Evolutionary conservation across 805 yeast species (phyloP).

Genomic region (Saturnispora sanitii): DNA sequence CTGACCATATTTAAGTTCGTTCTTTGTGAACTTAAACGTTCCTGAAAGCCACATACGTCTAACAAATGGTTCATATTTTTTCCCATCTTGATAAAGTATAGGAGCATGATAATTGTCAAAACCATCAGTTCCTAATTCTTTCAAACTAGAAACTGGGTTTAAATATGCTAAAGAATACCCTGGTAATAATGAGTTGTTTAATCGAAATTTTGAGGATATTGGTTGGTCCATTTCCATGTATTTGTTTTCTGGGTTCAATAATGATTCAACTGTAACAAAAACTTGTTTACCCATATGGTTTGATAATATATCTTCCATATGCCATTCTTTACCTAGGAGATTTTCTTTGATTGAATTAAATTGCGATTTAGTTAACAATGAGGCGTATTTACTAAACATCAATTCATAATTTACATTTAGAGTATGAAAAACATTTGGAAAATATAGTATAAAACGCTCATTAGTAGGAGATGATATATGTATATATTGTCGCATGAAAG

Average conservation of each 20-base stretch:
- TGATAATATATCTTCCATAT: conserved; percentile 23
- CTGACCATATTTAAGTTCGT: conserved; percentile 30
- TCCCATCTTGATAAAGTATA: conserved; percentile 8
- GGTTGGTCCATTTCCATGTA: conserved; percentile 18
- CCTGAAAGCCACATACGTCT: conserved; percentile 83
- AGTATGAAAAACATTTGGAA: background rate
- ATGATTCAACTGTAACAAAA: conserved; percentile 22
- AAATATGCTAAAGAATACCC: conserved; percentile 65
- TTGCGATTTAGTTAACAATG: conserved; percentile 1
- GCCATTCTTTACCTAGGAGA: conserved; percentile 18
- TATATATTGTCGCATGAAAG: no score
- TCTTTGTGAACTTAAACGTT: conserved; percentile 32
- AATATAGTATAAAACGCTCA: no score
- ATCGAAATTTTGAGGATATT: no score
- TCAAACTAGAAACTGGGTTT: conserved; percentile 45
- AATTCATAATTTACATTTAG: background rate
- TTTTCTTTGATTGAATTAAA: conserved; percentile 9
- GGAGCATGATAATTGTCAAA: conserved; percentile 77
- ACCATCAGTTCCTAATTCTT: conserved; percentile 55
- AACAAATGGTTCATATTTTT: conserved; percentile 25
- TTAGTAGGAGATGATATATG: no score
- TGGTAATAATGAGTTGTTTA: no score
- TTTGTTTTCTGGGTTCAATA: conserved; percentile 8
- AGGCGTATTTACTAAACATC: background rate
- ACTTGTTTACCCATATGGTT: conserved; percentile 21